Evolutionary conservation across 768 basidiomycete genomes (phyloP).

Genomic region (Tricholoma matsutake): DNA sequence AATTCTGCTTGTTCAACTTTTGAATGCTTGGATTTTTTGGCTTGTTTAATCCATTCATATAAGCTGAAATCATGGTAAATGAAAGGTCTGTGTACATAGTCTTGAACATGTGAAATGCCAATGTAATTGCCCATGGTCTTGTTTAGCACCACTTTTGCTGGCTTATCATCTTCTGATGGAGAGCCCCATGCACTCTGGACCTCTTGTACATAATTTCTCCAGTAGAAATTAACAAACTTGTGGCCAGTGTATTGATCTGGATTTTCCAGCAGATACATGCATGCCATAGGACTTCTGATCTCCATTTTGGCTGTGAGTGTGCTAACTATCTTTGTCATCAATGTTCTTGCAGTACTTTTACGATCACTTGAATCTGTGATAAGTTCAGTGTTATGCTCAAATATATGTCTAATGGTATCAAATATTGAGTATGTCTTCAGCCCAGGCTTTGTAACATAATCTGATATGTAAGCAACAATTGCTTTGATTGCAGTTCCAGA

Average conservation of each 20-base stretch:
- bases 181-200: not conserved
- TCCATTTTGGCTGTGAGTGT: too few species aligned
- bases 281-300: too few species aligned
- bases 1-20: not conserved
- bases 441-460: too few species aligned
- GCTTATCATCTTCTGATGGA: not conserved
- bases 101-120: slow-evolving; percentile 18
- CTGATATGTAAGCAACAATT: slow-evolving; percentile 32
- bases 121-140: slow-evolving; percentile 15
- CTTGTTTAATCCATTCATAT: slow-evolving; percentile 18
- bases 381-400: slow-evolving; percentile 9
- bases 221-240: too few species aligned
- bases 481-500: too few species aligned
- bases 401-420: slow-evolving; percentile 24
- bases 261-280: too few species aligned
- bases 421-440: slow-evolving; percentile 27
- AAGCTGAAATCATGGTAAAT: slow-evolving; percentile 11
- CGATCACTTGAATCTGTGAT: slow-evolving; percentile 9
- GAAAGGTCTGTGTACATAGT: slow-evolving; percentile 15
- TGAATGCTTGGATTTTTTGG: not conserved
- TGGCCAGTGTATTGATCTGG: too few species aligned
- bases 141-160: not conserved
- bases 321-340: too few species aligned
- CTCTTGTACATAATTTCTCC: too few species aligned
- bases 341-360: not conserved